Percentiles rank a stretch among this genome's conserved stretches.
Conservation (phyloP, 306 rosid genomes). For the Astragalus glycyphyllos region DNA sequence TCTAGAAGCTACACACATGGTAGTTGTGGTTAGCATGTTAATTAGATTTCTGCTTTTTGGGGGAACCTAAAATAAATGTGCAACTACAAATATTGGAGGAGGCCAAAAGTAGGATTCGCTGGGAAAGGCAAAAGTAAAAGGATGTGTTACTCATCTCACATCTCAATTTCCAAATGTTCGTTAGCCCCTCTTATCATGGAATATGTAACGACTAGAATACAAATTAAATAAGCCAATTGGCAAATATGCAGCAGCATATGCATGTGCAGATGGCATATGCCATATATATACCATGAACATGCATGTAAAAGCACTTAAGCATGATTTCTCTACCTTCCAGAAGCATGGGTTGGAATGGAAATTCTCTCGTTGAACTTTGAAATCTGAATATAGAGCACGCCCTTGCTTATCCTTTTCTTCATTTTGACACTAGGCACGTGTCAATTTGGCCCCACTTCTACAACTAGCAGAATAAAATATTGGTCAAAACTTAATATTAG, state of each 20-base stretch:
- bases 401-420: not conserved
- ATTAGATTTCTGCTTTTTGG: too few relatives aligned
- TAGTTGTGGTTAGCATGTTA: too few relatives aligned
- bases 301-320: not conserved
- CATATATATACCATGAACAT: not conserved
- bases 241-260: slow-evolving; percentile 1
- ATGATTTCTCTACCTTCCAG: slow-evolving; percentile 1
- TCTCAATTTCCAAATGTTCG: not conserved
- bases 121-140: not conserved
- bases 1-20: too few relatives aligned
- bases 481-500: too few relatives aligned
- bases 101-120: not conserved
- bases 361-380: slow-evolving; percentile 18
- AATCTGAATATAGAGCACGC: not conserved
- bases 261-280: too few relatives aligned
- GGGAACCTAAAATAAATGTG: too few relatives aligned
- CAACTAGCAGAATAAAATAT: too few relatives aligned
- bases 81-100: not conserved
- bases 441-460: not conserved
- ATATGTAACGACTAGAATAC: not conserved
- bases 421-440: not conserved
- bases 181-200: not conserved
- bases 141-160: not conserved
- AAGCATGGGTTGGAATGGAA: not conserved
- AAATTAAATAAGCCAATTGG: not conserved